A percentile compares a stretch with the other conserved stretches of the same genome.
phyloP scores from a whole-genome alignment of 208 protist species.

The Trypanosomatidae sp. region DNA sequence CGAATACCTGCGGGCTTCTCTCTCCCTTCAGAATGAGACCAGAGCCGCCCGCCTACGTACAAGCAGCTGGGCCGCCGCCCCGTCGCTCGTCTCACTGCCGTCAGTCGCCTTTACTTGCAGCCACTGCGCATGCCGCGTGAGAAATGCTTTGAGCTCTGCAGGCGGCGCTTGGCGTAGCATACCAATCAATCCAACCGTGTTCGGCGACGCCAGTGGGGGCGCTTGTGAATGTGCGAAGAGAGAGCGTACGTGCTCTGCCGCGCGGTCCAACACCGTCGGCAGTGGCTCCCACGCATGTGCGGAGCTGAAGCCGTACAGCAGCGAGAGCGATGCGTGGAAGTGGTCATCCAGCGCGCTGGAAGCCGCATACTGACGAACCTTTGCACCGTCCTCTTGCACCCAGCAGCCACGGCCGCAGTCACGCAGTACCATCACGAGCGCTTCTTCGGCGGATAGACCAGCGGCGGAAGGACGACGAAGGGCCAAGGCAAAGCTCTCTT shows the following conservation, averaged over 20 bases:
- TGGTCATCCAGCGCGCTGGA: conserved; percentile 64
- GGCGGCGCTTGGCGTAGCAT: conserved; percentile 19
- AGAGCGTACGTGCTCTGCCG: conserved; percentile 11
- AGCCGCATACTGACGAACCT: conserved; percentile 51
- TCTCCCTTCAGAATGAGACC: conserved; percentile 38
- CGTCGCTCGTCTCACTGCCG: background rate
- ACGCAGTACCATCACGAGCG: conserved; percentile 31
- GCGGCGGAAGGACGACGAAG: conserved; percentile 13
- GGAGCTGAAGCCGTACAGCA: conserved; percentile 33
- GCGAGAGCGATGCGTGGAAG: conserved; percentile 33
- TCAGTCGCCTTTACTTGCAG: background rate
- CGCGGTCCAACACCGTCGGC: conserved; percentile 18
- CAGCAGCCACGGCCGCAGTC: conserved; percentile 50
- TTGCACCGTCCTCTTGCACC: conserved; percentile 36
- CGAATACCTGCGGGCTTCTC: conserved; percentile 3
- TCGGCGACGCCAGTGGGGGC: background rate
- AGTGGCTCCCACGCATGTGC: conserved; percentile 29
- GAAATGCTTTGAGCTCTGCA: background rate
- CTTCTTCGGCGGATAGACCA: conserved; percentile 1
- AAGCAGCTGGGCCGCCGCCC: conserved; percentile 46
- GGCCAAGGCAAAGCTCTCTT: conserved; percentile 17
- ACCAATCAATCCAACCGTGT: conserved; percentile 19
- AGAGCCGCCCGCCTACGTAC: conserved; percentile 41
- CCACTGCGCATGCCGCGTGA: conserved; percentile 12
- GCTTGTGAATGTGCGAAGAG: conserved; percentile 1